Conservation (phyloP, 345 rosid genomes). For the Hirschfeldia incana region DNA sequence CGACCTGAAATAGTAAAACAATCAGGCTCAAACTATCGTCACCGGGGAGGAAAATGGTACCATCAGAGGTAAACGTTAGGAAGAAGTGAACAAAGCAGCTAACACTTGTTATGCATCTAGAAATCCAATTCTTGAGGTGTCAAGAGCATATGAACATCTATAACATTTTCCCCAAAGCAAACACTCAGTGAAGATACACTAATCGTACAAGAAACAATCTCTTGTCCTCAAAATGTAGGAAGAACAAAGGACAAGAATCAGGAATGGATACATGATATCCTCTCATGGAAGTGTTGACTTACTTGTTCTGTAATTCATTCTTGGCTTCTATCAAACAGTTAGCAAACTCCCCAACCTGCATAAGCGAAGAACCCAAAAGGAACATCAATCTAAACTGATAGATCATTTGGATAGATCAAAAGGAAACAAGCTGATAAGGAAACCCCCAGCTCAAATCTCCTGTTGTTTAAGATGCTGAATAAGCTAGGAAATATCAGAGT, state of each 20-base stretch:
- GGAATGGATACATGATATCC: neutral
- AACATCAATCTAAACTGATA: slow-evolving; percentile 15
- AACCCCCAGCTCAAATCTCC: no score
- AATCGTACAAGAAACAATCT: neutral
- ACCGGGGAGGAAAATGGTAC: neutral
- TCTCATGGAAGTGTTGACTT: slow-evolving; percentile 33
- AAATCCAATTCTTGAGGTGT: neutral
- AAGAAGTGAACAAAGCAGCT: neutral
- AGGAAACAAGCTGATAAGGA: slow-evolving; percentile 14
- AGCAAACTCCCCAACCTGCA: slow-evolving; percentile 84
- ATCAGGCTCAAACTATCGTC: neutral
- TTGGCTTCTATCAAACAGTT: slow-evolving; percentile 80
- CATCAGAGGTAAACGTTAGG: neutral
- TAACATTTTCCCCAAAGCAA: neutral
- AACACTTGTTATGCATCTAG: neutral
- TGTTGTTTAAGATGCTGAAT: neutral
- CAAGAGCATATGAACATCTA: neutral
- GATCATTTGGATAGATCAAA: neutral
- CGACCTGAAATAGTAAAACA: slow-evolving; percentile 47
- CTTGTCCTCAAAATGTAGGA: slow-evolving; percentile 2
- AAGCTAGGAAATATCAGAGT: neutral
- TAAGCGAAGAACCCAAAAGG: slow-evolving; percentile 6
- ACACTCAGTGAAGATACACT: neutral
- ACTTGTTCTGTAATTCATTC: slow-evolving; percentile 83
- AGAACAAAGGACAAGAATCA: neutral